phyloP scores from a whole-genome alignment of 371 early-diverging fungal genomes.

The Fennellomyces sp. region DNA sequence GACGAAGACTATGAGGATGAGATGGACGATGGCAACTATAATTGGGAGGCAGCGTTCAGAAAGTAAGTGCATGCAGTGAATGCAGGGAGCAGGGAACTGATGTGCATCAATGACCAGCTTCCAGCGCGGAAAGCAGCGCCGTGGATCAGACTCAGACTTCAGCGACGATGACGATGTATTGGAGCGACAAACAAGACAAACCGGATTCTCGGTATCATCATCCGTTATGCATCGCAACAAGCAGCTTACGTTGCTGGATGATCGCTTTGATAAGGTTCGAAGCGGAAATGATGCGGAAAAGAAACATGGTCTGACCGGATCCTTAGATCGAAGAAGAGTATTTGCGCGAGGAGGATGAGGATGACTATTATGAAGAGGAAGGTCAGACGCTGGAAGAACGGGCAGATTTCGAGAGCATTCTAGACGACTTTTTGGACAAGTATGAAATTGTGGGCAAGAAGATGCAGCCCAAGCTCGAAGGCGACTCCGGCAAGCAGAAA shows the following conservation, averaged over 20 bases:
- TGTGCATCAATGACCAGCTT: constrained; percentile 22
- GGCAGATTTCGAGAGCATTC: constrained; percentile 71
- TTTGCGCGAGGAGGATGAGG: constrained; percentile 74
- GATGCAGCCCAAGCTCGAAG: constrained; percentile 69
- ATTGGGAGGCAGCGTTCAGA: constrained; percentile 72
- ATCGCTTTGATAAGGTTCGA: constrained; percentile 88
- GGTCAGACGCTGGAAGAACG: constrained; percentile 45
- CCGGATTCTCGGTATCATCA: constrained; percentile 86
- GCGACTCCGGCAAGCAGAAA: constrained; percentile 62
- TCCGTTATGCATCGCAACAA: constrained; percentile 92
- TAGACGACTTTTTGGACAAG: constrained; percentile 89
- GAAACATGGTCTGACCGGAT: not conserved
- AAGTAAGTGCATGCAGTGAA: constrained; percentile 45
- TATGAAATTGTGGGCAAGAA: constrained; percentile 81
- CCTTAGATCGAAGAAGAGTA: constrained; percentile 72
- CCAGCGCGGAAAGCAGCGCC: constrained; percentile 43
- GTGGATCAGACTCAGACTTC: constrained; percentile 23
- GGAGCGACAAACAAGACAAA: constrained; percentile 46
- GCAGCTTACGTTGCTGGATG: constrained; percentile 86
- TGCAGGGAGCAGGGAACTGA: not conserved
- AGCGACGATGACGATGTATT: constrained; percentile 46
- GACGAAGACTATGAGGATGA: constrained; percentile 53
- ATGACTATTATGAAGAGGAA: constrained; percentile 46
- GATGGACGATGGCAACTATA: constrained; percentile 48
- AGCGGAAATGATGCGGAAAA: not conserved